These are phyloP conservation scores for Strombidium stylifer DNA, from an alignment of 73 alveolate genomes.

Conservation along the genomic window DNA sequence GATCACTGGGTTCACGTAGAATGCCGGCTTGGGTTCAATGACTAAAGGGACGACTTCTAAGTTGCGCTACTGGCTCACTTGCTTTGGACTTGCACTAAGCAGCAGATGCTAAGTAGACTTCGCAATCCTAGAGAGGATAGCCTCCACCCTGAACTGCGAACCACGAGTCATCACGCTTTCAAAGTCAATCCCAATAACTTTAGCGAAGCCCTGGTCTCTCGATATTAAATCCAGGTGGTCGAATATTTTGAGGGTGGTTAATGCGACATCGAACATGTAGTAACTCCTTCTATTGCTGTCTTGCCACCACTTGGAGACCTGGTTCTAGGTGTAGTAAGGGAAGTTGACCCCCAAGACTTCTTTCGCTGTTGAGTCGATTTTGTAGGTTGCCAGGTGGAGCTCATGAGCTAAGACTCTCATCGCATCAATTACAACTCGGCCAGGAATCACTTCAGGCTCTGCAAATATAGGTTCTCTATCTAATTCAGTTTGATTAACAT, in stretches of 20 bases:
- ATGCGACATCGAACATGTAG: not conserved
- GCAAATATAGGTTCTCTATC: slow-evolving; percentile 66
- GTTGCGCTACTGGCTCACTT: slow-evolving; percentile 71
- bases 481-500: too few species aligned
- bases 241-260: slow-evolving; percentile 6
- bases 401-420: slow-evolving; percentile 68
- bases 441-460: slow-evolving; percentile 54
- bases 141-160: slow-evolving; percentile 94
- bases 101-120: slow-evolving; percentile 75
- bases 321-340: slow-evolving; percentile 66
- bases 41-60: slow-evolving; percentile 96
- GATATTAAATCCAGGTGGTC: slow-evolving; percentile 64
- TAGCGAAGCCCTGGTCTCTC: slow-evolving; percentile 87
- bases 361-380: slow-evolving; percentile 68
- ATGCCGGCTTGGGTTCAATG: slow-evolving; percentile 94
- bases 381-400: slow-evolving; percentile 71
- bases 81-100: slow-evolving; percentile 80
- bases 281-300: slow-evolving; percentile 12
- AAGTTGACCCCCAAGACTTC: slow-evolving; percentile 72
- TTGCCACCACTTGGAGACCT: slow-evolving; percentile 32
- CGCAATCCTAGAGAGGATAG: slow-evolving; percentile 83
- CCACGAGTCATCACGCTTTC: slow-evolving; percentile 94
- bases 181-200: slow-evolving; percentile 94
- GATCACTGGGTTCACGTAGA: slow-evolving; percentile 89
- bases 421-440: slow-evolving; percentile 73